Evolutionary conservation across 805 yeast genomes (phyloP), one percentile per base, ranked within the genome.

Genomic region (Diddensiella transvaalensis): DNA sequence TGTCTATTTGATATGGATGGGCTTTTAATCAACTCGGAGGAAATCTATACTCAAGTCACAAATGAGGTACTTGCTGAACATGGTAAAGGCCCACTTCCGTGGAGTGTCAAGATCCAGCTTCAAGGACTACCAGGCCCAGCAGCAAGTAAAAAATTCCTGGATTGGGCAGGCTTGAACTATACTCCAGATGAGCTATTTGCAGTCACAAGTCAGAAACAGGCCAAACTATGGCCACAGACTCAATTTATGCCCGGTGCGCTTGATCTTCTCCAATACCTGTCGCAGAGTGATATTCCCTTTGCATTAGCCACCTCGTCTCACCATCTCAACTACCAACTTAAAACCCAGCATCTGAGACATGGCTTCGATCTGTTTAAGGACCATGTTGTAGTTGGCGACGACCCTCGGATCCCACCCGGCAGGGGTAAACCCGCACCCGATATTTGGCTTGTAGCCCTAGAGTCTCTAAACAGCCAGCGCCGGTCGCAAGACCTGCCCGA

Each of bases 1-100:
- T 83, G 88, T 71, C 82, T 83, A 52, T 83, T 83, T 62, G 87
- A 84, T 73, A 74, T 93, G 98, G 99, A 93, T 64, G 99, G 99
- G 1, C 77, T 95, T 21, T 73, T 93, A 53, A 78, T 93, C 62
- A 87, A 90, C 69, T 86, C 97, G 3, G 99, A 93, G 67, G 95
- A 87, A 55, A 74, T 90, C 47, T 93, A 93, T 66, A 91, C 99
- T 1, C 79, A 80, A 48, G 85, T 87, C 2, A 72, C 87, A 26
- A 78, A 85, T 43, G 83, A 80, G 46, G 66, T 87, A 2, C 72
- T 93, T 22, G 78, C 79, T 11, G 70, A 73, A 47, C 84, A 79
- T 60, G 87, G 85, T 6, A 85, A 83, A 60, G 95, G 95, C 0
- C 83, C 86, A 1, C 62, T 74, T 54, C 83, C 93, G 0, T 91